Conservation (phyloP, 768 basidiomycete genomes). For the Daedaleopsis nitida region DNA sequence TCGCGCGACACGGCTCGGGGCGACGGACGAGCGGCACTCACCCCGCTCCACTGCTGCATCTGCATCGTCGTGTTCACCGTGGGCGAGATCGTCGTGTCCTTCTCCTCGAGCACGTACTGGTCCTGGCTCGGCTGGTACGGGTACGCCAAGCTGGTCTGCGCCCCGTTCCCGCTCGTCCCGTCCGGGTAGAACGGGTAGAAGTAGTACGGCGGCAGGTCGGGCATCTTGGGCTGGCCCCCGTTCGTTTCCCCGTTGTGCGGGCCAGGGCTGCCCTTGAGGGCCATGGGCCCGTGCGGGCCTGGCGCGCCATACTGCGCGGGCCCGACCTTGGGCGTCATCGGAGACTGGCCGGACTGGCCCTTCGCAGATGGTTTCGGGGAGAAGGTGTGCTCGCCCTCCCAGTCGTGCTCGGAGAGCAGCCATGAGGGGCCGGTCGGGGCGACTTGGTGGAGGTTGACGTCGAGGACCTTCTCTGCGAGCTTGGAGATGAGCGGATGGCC, state of each 20-base stretch:
- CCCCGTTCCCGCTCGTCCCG: constrained; percentile 26
- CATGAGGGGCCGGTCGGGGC: constrained; percentile 40
- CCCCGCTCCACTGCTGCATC: constrained; percentile 24
- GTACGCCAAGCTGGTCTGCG: constrained; percentile 36
- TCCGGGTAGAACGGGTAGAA: constrained; percentile 85
- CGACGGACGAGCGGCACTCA: background rate
- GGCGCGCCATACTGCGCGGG: constrained; percentile 33
- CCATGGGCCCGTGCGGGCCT: constrained; percentile 30
- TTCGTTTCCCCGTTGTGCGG: constrained; percentile 8
- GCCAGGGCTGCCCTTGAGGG: constrained; percentile 15
- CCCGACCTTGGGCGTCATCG: constrained; percentile 36
- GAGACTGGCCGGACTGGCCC: constrained; percentile 15
- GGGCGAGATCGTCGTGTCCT: constrained; percentile 36
- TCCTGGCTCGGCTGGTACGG: constrained; percentile 60
- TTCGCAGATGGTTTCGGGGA: constrained; percentile 17
- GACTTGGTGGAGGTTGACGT: constrained; percentile 66
- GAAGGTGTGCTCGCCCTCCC: constrained; percentile 42
- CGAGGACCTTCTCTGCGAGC: constrained; percentile 80
- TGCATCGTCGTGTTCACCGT: constrained; percentile 25
- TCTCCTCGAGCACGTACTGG: constrained; percentile 71
- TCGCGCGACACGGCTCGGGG: too few relatives aligned
- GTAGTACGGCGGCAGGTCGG: constrained; percentile 65
- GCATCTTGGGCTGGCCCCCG: constrained; percentile 40
- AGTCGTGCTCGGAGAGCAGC: constrained; percentile 46
- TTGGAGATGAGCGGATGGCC: constrained; percentile 84